Evolutionary conservation across 1,284 basidiomycete species (phyloP).

Genomic region (Leccinum holopus): DNA sequence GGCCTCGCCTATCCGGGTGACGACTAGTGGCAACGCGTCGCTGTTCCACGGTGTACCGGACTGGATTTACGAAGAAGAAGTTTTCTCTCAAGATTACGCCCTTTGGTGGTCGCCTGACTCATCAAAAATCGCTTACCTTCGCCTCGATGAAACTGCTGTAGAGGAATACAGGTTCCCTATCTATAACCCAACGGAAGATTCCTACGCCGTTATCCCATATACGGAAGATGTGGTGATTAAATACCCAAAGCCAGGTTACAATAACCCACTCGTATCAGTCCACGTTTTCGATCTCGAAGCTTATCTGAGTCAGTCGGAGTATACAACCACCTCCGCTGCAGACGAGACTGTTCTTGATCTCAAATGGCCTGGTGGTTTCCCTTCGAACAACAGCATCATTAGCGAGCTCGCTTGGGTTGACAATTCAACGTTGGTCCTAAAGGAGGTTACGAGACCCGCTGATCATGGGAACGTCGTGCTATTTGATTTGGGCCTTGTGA

Average conservation of each 20-base stretch:
- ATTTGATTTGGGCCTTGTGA: conserved; percentile 56
- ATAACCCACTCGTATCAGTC: conserved; percentile 85
- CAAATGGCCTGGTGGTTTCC: conserved; percentile 62
- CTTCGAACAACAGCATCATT: conserved; percentile 68
- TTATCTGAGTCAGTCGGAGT: conserved; percentile 42
- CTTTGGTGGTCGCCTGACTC: conserved; percentile 93
- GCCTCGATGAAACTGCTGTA: conserved; percentile 87
- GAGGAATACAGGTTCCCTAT: conserved; percentile 85
- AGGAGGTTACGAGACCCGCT: conserved; percentile 84
- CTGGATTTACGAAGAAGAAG: conserved; percentile 97
- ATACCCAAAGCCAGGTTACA: conserved; percentile 90
- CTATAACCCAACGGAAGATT: conserved; percentile 80
- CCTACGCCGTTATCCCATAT: conserved; percentile 75
- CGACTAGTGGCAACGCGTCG: conserved; percentile 76
- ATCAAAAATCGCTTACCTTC: conserved; percentile 78
- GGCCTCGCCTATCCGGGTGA: conserved; percentile 70
- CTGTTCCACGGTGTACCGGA: conserved; percentile 95
- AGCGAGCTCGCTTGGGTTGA: conserved; percentile 87
- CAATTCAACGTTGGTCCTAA: conserved; percentile 73
- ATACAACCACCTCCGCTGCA: conserved; percentile 38
- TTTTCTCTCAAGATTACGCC: conserved; percentile 72
- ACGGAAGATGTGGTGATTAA: conserved; percentile 78
- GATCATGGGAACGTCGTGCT: conserved; percentile 75
- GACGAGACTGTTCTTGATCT: conserved; percentile 55
- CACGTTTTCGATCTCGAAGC: conserved; percentile 73